Evolutionary conservation across 495 filamentous ascomycete genomes (phyloP).

Genomic region (Hypoxylon rickii): DNA sequence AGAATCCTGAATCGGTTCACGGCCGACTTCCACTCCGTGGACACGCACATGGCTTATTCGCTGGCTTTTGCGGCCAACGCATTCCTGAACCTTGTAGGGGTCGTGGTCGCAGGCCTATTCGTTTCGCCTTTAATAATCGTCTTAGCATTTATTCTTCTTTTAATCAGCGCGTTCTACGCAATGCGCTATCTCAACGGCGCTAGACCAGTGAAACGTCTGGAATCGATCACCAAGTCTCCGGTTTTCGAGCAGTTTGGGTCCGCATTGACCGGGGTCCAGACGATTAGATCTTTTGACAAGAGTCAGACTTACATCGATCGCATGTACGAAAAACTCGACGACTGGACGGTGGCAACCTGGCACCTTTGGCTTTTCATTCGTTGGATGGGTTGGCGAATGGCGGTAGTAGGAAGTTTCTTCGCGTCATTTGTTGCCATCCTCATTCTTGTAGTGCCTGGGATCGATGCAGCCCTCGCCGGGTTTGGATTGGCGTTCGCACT

Average conservation of each 20-base stretch:
- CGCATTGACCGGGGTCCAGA: slow-evolving; percentile 70
- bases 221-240: slow-evolving; percentile 72
- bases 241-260: slow-evolving; percentile 79
- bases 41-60: slow-evolving; percentile 65
- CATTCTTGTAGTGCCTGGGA: slow-evolving; percentile 63
- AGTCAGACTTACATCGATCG: slow-evolving; percentile 63
- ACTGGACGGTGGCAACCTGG: slow-evolving; percentile 65
- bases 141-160: slow-evolving; percentile 58
- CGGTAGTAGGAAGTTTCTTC: slow-evolving; percentile 71
- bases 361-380: slow-evolving; percentile 72
- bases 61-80: slow-evolving; percentile 60
- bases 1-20: slow-evolving; percentile 82
- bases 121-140: slow-evolving; percentile 67
- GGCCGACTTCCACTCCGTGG: slow-evolving; percentile 73
- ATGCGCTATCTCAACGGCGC: slow-evolving; percentile 67
- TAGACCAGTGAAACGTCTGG: slow-evolving; percentile 75
- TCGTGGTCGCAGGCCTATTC: slow-evolving; percentile 63
- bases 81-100: slow-evolving; percentile 57
- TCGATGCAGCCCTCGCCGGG: slow-evolving; percentile 77
- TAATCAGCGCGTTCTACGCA: slow-evolving; percentile 61
- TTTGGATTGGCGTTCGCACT: slow-evolving; percentile 71
- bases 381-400: slow-evolving; percentile 76
- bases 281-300: slow-evolving; percentile 76
- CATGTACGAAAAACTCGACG: slow-evolving; percentile 70
- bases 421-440: slow-evolving; percentile 65